A percentile compares a stretch with the other conserved stretches of the same genome.
phyloP scores from a whole-genome alignment of 495 filamentous ascomycete genomes.

The Penicillium canescens region DNA sequence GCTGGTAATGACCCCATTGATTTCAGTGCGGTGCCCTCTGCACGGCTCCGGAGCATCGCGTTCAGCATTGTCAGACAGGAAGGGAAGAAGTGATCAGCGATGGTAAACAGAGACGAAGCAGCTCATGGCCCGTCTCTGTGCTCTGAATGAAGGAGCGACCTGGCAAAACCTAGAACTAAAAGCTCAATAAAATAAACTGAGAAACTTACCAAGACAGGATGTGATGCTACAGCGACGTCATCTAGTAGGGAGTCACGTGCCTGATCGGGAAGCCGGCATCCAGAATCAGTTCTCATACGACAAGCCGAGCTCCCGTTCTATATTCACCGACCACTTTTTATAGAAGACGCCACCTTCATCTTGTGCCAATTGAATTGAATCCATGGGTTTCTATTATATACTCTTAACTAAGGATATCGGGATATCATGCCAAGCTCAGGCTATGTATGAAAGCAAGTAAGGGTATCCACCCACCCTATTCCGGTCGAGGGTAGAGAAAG shows the following conservation, averaged over 20 bases:
- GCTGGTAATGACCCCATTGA: conserved; percentile 30
- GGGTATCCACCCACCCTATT: conserved; percentile 7
- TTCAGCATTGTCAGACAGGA: conserved; percentile 30
- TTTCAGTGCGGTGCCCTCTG: conserved; percentile 31
- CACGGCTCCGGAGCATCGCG: conserved; percentile 39
- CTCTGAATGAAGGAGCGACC: conserved; percentile 6
- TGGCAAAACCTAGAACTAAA: not conserved
- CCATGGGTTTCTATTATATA: conserved; percentile 27
- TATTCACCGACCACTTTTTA: conserved; percentile 8
- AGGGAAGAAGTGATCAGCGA: conserved; percentile 18
- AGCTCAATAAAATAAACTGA: not conserved
- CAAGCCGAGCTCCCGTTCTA: not conserved
- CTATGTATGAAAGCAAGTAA: conserved; percentile 15
- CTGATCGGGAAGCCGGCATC: conserved; percentile 18
- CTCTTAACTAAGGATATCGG: conserved; percentile 11
- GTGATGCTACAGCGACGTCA: conserved; percentile 16
- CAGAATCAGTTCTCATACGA: conserved; percentile 4
- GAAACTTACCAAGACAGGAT: not conserved
- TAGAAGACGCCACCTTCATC: not conserved
- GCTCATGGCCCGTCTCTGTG: conserved; percentile 11
- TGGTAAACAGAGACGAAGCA: conserved; percentile 13
- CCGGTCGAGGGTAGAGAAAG: conserved; percentile 2
- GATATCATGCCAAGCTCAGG: conserved; percentile 2
- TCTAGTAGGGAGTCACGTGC: conserved; percentile 19
- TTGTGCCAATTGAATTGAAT: not conserved